Base-by-base conservation (phyloP, 2,329 filamentous ascomycete genomes). In the Talaromyces sp. region DNA sequence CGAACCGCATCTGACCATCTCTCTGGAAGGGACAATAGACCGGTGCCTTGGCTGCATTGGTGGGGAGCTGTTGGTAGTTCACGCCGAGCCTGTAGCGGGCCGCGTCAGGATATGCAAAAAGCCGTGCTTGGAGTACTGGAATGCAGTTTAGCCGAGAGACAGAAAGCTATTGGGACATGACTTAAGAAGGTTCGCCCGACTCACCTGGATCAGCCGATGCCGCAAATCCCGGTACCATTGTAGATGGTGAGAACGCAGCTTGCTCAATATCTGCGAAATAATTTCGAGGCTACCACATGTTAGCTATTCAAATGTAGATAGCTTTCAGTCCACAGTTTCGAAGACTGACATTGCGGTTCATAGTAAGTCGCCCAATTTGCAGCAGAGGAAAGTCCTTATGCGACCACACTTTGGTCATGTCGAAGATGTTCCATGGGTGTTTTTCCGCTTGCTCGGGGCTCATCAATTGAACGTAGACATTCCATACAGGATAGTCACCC, bases 321-420 rank as follows among this genome's bases (percentile, higher is more conserved):
- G 3, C 29, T 44, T 9, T 16, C n/a, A n/a, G 35, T 10, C 8
- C 9, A 20, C 10, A 45, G 35, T 3, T 13, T 36, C n/a, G 19
- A 3, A 36, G 19, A 50, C 29, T 33, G 17, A 19, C 11, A 3
- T 16, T 37, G 6, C 44, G 82, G 76, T 92, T 91, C n/a, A 93
- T 79, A 65, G 91, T 86, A 0, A 94, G 69, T 68, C 90, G 83
- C 36, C 89, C 90, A 49, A 94, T 89, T 66, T 90, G 88, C 20
- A 86, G 81, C 20, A 92, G 77, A 0, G 89, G 89, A 0, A 90
- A 77, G 0, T 85, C 73, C 13, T 91, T 86, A 67, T 93, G 88
- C 0, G 89, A 88, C 88, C 89, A 93, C 10, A 92, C 72, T 73
- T 93, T 93, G 49, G 90, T 94, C 3, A 89, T 86, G 62, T 94